Percentiles rank a stretch among this genome's conserved stretches.
Evolutionary conservation across 163 green algal genomes (phyloP).

Genomic region (Chlamydomonas reinhardtii): DNA sequence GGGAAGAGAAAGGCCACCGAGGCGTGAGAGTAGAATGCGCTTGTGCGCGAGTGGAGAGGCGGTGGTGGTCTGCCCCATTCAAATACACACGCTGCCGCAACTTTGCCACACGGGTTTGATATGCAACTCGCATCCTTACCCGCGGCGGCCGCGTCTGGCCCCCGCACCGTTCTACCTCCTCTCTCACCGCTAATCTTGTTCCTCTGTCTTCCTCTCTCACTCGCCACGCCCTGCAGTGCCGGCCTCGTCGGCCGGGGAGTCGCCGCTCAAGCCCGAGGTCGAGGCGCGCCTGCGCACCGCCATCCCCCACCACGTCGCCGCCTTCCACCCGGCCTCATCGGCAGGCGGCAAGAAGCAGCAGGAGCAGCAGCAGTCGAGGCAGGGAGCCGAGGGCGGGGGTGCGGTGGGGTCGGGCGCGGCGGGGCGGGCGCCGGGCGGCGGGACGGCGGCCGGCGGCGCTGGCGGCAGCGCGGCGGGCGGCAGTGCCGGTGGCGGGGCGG

Average conservation of each 20-base stretch:
- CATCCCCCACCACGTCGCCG: conserved; percentile 8
- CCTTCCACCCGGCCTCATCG: not conserved
- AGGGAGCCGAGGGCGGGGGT: not conserved
- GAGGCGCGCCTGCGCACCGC: not conserved
- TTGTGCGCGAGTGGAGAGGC: too few relatives aligned
- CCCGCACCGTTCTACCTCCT: too few relatives aligned
- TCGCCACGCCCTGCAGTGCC: not conserved
- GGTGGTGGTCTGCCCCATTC: too few relatives aligned
- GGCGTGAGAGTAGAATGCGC: too few relatives aligned
- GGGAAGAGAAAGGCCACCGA: too few relatives aligned
- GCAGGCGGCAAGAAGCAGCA: not conserved
- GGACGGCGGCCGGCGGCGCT: not conserved
- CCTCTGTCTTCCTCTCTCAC: too few relatives aligned
- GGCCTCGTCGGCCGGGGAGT: not conserved
- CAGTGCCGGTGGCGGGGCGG: not conserved
- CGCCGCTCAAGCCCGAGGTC: not conserved
- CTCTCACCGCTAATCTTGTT: too few relatives aligned
- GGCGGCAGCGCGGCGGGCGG: not conserved
- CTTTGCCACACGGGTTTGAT: too few relatives aligned
- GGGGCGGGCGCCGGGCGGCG: not conserved
- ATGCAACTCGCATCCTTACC: too few relatives aligned
- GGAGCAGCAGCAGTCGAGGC: not conserved
- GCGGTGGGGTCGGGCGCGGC: not conserved
- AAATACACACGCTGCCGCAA: too few relatives aligned
- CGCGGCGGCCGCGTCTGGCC: too few relatives aligned